Base-by-base conservation (phyloP, 495 filamentous ascomycete genomes). In the Penicillium crystallinum region DNA sequence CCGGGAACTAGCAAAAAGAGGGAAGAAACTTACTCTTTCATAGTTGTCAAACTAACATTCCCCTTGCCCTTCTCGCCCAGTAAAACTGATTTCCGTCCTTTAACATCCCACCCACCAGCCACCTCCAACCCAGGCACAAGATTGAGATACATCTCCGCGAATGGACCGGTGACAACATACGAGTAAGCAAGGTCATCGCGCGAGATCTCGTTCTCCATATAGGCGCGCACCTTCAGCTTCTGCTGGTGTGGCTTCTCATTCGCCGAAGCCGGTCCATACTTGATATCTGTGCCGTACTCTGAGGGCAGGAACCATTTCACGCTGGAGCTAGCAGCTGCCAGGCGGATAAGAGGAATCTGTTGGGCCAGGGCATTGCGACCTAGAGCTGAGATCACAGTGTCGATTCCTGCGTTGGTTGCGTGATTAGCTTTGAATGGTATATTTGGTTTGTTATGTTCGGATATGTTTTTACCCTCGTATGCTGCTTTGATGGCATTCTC, bases 281-380 rank as follows among this genome's bases (percentile, higher is more conserved):
- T 84, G 54, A 89, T 84, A 50, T 89, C 86, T 0, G 86, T 90
- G 51, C 86, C 86, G 58, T 84, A 89, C 61, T 89, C 86, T 17
- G 81, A 86, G 4, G 86, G 85, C 54, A 87, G 76, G 68, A 89
- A 88, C 71, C 81, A 81, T 53, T 81, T 75, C 17, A 90, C 79
- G 35, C 61, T 69, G 1, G 71, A 60, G 14, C 76, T 75, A 29
- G 71, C 71, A 40, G 81, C 79, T 33, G 84, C 84, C 11, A 84
- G 72, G 41, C 68, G 66, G 46, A 88, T 72, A 0, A 88, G 71
- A 0, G 76, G 67, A 52, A 85, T 77, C 59, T 88, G 85, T 14
- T 71, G 65, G 3, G 75, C 68, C 6, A 88, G 72, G 4, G 76
- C 75, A 23, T 71, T 74, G 47, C 85, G 77, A 17, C 85, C 85